Evolutionary conservation across 1,284 basidiomycete genomes (phyloP).

Genomic region (Acaromyces ingoldii): DNA sequence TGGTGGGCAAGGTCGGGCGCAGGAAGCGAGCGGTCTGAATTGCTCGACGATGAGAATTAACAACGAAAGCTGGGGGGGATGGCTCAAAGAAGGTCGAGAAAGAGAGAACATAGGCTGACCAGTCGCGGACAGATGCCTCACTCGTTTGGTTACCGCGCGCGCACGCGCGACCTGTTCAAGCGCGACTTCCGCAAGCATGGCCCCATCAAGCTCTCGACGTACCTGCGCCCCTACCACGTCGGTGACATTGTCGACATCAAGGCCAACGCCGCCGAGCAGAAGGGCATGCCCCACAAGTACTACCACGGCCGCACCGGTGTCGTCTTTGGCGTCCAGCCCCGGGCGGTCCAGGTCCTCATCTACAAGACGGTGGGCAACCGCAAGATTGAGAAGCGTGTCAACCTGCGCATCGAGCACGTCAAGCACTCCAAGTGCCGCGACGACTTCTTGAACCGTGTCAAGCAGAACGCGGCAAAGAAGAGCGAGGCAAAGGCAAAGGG

Average conservation of each 20-base stretch:
- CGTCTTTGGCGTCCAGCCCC: conserved; percentile 94
- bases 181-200: conserved; percentile 69
- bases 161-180: conserved; percentile 95
- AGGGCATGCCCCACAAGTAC: conserved; percentile 97
- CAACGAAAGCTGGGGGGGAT: too few species aligned
- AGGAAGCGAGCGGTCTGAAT: too few species aligned
- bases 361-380: conserved; percentile 99
- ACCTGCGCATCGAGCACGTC: conserved; percentile 97
- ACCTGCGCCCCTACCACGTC: conserved; percentile 84
- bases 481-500: conserved; percentile 65
- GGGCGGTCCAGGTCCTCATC: conserved; percentile 91
- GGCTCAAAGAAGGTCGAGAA: too few species aligned
- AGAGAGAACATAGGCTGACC: too few species aligned
- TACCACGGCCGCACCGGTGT: conserved; percentile 82
- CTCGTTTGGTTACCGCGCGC: conserved; percentile 99
- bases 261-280: conserved; percentile 97
- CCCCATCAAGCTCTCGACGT: conserved; percentile 84
- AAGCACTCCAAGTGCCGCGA: conserved; percentile 97
- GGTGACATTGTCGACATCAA: conserved; percentile 99
- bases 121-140: conserved; percentile 91
- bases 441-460: conserved; percentile 95
- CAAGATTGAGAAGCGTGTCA: conserved; percentile 99
- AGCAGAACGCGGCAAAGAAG: conserved; percentile 82
- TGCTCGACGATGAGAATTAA: too few species aligned
- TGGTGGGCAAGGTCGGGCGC: too few species aligned